Conservation (phyloP, 495 filamentous ascomycete species). For the Aspergillus bridgeri region DNA sequence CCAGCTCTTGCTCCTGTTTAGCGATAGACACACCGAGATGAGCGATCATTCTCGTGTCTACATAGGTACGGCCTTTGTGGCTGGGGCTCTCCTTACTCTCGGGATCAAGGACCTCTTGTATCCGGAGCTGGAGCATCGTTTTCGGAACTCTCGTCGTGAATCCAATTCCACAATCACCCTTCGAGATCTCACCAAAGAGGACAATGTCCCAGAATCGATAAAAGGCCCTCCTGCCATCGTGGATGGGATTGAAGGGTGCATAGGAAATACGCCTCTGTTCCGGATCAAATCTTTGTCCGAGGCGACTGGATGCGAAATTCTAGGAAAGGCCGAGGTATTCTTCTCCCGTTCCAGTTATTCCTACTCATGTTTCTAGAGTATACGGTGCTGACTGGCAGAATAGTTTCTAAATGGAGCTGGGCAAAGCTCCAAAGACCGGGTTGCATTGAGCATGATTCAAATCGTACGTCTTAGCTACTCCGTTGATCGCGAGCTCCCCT, state of each 20-base stretch:
- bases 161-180: slow-evolving; percentile 6
- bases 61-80: slow-evolving; percentile 65
- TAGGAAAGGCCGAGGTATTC: slow-evolving; percentile 84
- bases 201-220: slow-evolving; percentile 24
- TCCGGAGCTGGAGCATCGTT: slow-evolving; percentile 60
- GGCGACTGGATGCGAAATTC: slow-evolving; percentile 87
- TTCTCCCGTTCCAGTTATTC: not conserved
- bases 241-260: slow-evolving; percentile 85
- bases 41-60: slow-evolving; percentile 36
- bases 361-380: not conserved
- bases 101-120: slow-evolving; percentile 69
- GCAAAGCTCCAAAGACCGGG: slow-evolving; percentile 91
- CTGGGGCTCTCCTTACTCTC: slow-evolving; percentile 68
- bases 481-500: slow-evolving; percentile 11
- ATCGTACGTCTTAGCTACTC: slow-evolving; percentile 43
- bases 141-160: slow-evolving; percentile 40
- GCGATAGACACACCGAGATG: slow-evolving; percentile 8
- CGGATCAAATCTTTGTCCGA: slow-evolving; percentile 83
- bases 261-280: slow-evolving; percentile 91
- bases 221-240: slow-evolving; percentile 41
- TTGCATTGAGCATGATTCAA: slow-evolving; percentile 84
- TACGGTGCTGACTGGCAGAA: not conserved
- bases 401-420: slow-evolving; percentile 93
- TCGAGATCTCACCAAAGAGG: not conserved
- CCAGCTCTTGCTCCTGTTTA: not conserved